Evolutionary conservation across 495 filamentous ascomycete species (phyloP).

Genomic region (Parmelia sp.): DNA sequence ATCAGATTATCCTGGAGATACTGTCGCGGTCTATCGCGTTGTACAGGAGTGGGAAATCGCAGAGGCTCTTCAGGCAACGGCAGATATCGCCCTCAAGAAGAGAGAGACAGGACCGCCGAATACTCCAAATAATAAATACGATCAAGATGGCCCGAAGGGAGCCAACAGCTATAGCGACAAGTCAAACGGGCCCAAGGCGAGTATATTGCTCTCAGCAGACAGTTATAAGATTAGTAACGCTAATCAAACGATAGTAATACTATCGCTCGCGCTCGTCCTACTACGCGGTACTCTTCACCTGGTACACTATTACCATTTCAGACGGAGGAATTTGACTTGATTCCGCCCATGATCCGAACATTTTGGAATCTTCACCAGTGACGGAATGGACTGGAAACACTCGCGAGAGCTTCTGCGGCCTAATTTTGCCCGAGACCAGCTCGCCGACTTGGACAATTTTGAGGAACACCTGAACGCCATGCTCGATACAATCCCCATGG

Average conservation of each 20-base stretch:
- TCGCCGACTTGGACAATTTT: constrained; percentile 48
- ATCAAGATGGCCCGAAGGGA: no score
- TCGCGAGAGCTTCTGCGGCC: constrained; percentile 40
- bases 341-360: not conserved
- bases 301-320: not conserved
- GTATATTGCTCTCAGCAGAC: no score
- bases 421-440: constrained; percentile 43
- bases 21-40: not conserved
- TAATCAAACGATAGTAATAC: no score
- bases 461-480: constrained; percentile 33
- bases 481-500: constrained; percentile 26
- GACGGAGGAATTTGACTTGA: not conserved
- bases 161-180: no score
- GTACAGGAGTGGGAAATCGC: not conserved
- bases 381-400: constrained; percentile 33
- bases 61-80: no score
- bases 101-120: no score
- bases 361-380: constrained; percentile 46
- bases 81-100: no score
- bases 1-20: not conserved
- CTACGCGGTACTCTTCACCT: no score
- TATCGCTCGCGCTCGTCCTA: no score
- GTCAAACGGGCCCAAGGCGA: no score
- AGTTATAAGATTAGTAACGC: no score
- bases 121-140: no score